Base-by-base conservation (phyloP, 2,329 filamentous ascomycete genomes). In the Xylaria polymorpha region DNA sequence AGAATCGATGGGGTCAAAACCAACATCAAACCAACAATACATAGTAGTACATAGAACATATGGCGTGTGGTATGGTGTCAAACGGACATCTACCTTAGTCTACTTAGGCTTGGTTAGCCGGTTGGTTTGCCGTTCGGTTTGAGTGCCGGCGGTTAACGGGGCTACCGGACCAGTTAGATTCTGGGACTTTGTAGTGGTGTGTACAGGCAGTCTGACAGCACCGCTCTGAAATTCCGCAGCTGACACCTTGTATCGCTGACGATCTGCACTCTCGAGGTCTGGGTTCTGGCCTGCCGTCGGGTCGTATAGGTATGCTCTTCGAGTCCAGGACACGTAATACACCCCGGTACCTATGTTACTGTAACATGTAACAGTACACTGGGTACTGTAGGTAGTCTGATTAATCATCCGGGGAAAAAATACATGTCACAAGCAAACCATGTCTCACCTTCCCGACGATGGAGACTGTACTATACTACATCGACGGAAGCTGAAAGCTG, bases 231-330 rank as follows among this genome's bases (percentile, higher is more conserved):
- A 48, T 64, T 64, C 48, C 48, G 50, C 44, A 62, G 67, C 62
- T 66, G 68, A 61, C 64, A 14, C 48, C 48, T 51, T 46, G 53
- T 37, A 41, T 55, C 18, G 50, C 20, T 48, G 43, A 56, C 59
- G 60, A 67, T 61, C 63, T 56, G 59, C 50, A 61, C 41, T 50
- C 55, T 22, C 39, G 35, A 50, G 51, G 60, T 9, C 66, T 61
- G 56, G 57, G 44, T 46, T 67, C 67, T 37, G 51, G 60, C 14
- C 66, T 61, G 56, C 69, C 67, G 48, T 58, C 46, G 61, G 50
- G 64, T 67, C 61, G 67, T 58, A 56, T 37, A 18, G 60, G 22
- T n/a, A n/a, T n/a, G n/a, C 20, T 37, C 41, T 56, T 46, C 43
- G 35, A 46, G n/a, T 39, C 50, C 46, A 43, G 44, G 29, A 67